Percentiles rank a stretch among this genome's conserved stretches.
phyloP scores from a whole-genome alignment of 257 asterid species.

The Nicotiana obtusifolia region DNA sequence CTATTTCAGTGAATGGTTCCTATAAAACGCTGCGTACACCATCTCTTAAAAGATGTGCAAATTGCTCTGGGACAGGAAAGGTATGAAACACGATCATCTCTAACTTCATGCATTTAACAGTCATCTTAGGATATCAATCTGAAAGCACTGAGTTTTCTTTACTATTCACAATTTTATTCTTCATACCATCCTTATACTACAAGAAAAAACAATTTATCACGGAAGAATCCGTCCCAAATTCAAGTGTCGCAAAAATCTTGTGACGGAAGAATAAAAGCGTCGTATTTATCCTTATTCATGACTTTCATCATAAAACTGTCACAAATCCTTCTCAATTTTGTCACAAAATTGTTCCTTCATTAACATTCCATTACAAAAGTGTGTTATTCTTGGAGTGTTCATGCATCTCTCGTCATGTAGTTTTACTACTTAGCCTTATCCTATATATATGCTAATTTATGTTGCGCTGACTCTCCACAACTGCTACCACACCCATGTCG shows the following conservation, averaged over 20 bases:
- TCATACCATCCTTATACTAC: not conserved
- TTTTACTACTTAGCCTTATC: not conserved
- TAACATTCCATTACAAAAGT: not conserved
- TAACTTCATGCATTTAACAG: not conserved
- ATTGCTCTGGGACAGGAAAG: slow-evolving; percentile 97
- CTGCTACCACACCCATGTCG: no score
- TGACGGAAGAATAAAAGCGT: not conserved
- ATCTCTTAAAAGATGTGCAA: slow-evolving; percentile 60
- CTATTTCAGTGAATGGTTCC: slow-evolving; percentile 39
- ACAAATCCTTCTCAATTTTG: no score
- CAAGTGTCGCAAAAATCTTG: not conserved
- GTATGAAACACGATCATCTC: slow-evolving; percentile 27
- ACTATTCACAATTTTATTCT: not conserved
- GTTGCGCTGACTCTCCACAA: no score
- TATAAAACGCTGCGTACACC: slow-evolving; percentile 47
- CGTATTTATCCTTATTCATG: not conserved
- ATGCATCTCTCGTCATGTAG: not conserved
- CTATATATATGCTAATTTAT: not conserved
- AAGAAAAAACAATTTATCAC: not conserved
- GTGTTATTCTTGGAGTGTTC: not conserved
- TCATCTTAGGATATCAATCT: not conserved
- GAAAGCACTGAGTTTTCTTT: not conserved
- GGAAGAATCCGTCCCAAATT: not conserved
- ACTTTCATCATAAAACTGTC: not conserved
- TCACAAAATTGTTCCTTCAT: no score